Conservation (phyloP, 257 asterid genomes). For the Scutellaria barbata region DNA sequence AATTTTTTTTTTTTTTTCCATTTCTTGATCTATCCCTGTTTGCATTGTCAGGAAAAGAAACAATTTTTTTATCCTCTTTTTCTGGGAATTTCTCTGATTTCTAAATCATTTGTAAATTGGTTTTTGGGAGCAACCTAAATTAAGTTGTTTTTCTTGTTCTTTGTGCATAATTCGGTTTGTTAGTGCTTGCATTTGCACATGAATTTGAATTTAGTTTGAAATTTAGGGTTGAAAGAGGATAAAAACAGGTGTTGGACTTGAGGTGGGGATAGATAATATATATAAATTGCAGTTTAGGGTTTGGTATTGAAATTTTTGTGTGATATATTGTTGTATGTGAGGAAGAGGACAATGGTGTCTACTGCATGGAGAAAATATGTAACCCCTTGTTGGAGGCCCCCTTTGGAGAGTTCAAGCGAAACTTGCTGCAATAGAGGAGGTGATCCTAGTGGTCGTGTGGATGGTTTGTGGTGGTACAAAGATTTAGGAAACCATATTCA, state of each 20-base stretch:
- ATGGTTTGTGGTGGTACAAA: conserved; percentile 82
- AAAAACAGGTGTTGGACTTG: conserved; percentile 32
- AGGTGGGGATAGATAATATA: conserved; percentile 22
- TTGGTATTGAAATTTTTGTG: conserved; percentile 21
- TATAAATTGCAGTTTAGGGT: conserved; percentile 31
- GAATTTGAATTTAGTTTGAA: conserved; percentile 44
- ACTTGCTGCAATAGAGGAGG: conserved; percentile 52
- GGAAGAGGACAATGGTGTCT: conserved; percentile 57
- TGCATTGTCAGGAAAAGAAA: conserved; percentile 34
- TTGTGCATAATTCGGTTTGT: conserved; percentile 46
- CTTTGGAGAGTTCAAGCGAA: conserved; percentile 45
- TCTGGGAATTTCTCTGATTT: conserved; percentile 15
- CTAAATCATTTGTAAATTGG: background rate
- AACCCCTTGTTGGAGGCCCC: conserved; percentile 73
- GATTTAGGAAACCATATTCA: conserved; percentile 69
- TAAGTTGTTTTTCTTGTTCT: conserved; percentile 14
- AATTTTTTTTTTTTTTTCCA: conserved; percentile 1
- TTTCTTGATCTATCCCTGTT: conserved; percentile 42
- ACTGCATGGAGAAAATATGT: conserved; percentile 65
- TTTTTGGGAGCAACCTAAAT: conserved; percentile 4
- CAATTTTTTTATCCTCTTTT: conserved; percentile 8
- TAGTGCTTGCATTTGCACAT: conserved; percentile 45
- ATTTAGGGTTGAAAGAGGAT: conserved; percentile 36
- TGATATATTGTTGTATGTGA: conserved; percentile 37
- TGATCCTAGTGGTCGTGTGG: conserved; percentile 51